phyloP scores from a whole-genome alignment of 129 eudicot species.

The Heracleum sosnowskyi region DNA sequence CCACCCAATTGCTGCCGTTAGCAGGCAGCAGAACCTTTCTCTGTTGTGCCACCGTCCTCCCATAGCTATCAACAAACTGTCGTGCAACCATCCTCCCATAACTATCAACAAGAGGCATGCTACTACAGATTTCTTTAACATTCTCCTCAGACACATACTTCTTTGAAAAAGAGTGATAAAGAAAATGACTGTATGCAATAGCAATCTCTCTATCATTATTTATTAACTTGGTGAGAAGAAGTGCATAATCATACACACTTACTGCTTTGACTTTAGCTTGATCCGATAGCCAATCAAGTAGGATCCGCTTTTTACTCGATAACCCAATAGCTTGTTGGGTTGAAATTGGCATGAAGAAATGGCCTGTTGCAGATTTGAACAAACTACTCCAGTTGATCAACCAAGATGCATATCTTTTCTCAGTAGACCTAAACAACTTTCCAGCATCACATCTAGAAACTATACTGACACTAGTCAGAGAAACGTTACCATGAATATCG shows the following conservation, averaged over 20 bases:
- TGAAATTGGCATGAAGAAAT: constrained; percentile 26
- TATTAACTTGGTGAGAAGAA: constrained; percentile 13
- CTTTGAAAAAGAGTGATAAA: constrained; percentile 24
- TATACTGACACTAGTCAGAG: constrained; percentile 18
- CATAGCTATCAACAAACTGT: constrained; percentile 34
- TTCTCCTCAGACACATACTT: constrained; percentile 6
- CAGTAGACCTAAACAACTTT: constrained; percentile 19
- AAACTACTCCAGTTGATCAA: constrained; percentile 38
- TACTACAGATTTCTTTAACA: constrained; percentile 16
- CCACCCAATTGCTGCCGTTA: constrained; percentile 45
- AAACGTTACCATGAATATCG: constrained; percentile 15
- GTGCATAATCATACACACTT: constrained; percentile 26
- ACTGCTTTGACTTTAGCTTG: constrained; percentile 22
- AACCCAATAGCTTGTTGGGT: constrained; percentile 24
- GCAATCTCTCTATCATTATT: constrained; percentile 17
- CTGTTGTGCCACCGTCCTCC: constrained; percentile 15
- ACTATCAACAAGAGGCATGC: constrained; percentile 39
- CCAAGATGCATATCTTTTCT: constrained; percentile 24
- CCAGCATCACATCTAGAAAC: background rate
- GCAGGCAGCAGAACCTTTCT: constrained; percentile 46
- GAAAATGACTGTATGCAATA: constrained; percentile 39
- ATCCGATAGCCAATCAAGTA: constrained; percentile 35
- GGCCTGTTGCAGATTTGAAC: constrained; percentile 11
- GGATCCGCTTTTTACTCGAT: constrained; percentile 9
- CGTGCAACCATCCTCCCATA: constrained; percentile 23